Percentiles rank a stretch among this genome's conserved stretches.
phyloP scores from a whole-genome alignment of 2,329 filamentous ascomycete genomes.

The Penicillium paneum region DNA sequence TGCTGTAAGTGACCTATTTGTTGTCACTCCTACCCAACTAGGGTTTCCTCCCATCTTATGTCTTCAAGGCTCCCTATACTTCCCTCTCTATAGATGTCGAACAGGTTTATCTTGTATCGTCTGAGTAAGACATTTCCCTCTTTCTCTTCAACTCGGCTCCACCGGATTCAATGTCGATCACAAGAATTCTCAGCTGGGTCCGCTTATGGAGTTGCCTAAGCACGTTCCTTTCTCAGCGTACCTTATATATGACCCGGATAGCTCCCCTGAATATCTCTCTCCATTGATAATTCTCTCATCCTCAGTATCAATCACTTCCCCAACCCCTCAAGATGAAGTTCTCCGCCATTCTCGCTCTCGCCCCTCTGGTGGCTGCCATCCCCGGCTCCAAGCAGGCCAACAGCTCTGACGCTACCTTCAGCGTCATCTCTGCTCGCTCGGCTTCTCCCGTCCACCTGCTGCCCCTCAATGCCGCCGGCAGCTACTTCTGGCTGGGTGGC shows the following conservation, averaged over 20 bases:
- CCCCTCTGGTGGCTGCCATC: conserved; percentile 25
- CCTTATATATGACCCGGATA: neutral
- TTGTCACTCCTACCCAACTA: neutral
- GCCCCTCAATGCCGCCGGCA: conserved; percentile 45
- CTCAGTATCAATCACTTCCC: neutral
- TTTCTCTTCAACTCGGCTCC: neutral
- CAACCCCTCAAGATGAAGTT: conserved; percentile 26
- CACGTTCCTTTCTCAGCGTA: neutral
- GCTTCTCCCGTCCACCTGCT: conserved; percentile 49
- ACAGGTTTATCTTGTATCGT: neutral
- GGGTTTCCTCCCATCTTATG: neutral
- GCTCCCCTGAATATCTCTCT: neutral
- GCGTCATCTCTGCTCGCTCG: conserved; percentile 44
- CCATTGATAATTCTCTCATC: neutral
- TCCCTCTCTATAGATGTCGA: neutral
- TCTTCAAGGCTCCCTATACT: neutral
- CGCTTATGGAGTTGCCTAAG: neutral
- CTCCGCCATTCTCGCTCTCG: conserved; percentile 23
- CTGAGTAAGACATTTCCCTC: neutral
- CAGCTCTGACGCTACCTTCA: conserved; percentile 32
- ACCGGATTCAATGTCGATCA: conserved; percentile 5
- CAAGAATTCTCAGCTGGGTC: neutral
- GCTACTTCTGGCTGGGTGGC: conserved; percentile 51
- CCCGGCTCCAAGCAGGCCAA: conserved; percentile 13
- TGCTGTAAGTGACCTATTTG: neutral